A percentile compares a stretch with the other conserved stretches of the same genome.
phyloP scores from a whole-genome alignment of 345 rosid species.

The Abelmoschus esculentus region DNA sequence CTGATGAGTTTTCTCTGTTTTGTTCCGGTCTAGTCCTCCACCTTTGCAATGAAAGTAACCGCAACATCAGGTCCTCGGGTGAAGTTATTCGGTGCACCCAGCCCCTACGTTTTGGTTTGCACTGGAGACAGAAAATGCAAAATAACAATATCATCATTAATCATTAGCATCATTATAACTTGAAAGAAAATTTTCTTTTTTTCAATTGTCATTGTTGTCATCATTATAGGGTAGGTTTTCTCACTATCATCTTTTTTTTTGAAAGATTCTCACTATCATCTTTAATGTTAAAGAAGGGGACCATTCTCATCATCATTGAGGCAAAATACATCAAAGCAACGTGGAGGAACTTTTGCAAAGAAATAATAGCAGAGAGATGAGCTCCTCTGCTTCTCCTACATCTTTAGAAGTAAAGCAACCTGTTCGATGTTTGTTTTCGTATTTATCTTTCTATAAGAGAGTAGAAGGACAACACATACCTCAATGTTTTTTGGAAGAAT shows the following conservation, averaged over 20 bases:
- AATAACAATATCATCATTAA: conserved; percentile 23
- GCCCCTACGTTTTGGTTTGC: conserved; percentile 43
- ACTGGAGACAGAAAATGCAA: conserved; percentile 52
- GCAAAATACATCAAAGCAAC: conserved; percentile 14
- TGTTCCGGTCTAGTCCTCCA: conserved; percentile 25
- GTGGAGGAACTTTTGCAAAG: conserved; percentile 34
- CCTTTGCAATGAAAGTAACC: conserved; percentile 40
- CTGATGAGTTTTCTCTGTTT: conserved; percentile 33
- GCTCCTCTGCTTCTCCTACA: conserved; percentile 28
- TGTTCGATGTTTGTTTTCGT: neutral
- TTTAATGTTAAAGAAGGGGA: conserved; percentile 16
- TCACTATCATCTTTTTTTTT: conserved; percentile 15
- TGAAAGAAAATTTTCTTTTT: conserved; percentile 1
- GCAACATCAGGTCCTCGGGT: conserved; percentile 43
- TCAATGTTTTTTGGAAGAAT: conserved; percentile 50
- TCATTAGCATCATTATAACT: conserved; percentile 17
- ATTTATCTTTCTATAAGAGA: neutral
- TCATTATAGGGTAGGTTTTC: neutral
- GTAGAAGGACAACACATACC: conserved; percentile 35
- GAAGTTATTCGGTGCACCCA: conserved; percentile 40
- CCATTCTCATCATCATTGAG: conserved; percentile 16
- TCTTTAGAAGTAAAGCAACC: neutral
- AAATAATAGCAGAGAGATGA: conserved; percentile 44
- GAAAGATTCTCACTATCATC: conserved; percentile 12
- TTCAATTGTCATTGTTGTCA: no score